A percentile compares a stretch with the other conserved stretches of the same genome.
Conservation (phyloP, 1,284 basidiomycete species). For the Apiotrichum mycotoxinovorans region DNA sequence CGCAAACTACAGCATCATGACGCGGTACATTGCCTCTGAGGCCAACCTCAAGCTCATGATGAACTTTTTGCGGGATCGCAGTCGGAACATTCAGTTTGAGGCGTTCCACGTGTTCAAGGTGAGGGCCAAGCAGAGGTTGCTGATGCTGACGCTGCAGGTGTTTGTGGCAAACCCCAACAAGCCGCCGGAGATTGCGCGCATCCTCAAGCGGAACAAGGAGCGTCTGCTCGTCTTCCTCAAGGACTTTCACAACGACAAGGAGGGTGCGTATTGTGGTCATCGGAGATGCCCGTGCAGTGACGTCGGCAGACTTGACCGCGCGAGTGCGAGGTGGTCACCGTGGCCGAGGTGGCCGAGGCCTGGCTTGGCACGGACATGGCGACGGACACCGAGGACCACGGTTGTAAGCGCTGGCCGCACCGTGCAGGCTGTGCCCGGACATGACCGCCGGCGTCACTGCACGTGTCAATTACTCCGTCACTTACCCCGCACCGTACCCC, state of each 20-base stretch:
- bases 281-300: too few relatives aligned
- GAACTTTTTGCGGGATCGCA: constrained; percentile 95
- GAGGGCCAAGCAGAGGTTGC: background rate
- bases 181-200: constrained; percentile 86
- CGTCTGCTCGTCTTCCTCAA: constrained; percentile 85
- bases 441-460: too few relatives aligned
- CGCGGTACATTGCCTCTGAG: constrained; percentile 83
- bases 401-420: too few relatives aligned
- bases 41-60: constrained; percentile 99
- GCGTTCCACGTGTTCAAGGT: constrained; percentile 99
- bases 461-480: too few relatives aligned
- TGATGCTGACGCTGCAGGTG: constrained; percentile 59
- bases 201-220: constrained; percentile 88
- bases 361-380: too few relatives aligned
- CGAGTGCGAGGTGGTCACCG: too few relatives aligned
- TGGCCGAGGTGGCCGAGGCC: too few relatives aligned
- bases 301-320: too few relatives aligned
- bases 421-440: too few relatives aligned
- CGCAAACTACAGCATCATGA: constrained; percentile 98
- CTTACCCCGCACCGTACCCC: background rate
- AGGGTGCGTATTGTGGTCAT: constrained; percentile 58
- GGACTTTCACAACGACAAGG: constrained; percentile 97
- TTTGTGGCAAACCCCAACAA: constrained; percentile 99
- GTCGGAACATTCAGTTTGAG: constrained; percentile 99
- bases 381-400: too few relatives aligned